phyloP scores from a whole-genome alignment of 176 grass and related monocot genomes.

The Oropetium thomaeum region DNA sequence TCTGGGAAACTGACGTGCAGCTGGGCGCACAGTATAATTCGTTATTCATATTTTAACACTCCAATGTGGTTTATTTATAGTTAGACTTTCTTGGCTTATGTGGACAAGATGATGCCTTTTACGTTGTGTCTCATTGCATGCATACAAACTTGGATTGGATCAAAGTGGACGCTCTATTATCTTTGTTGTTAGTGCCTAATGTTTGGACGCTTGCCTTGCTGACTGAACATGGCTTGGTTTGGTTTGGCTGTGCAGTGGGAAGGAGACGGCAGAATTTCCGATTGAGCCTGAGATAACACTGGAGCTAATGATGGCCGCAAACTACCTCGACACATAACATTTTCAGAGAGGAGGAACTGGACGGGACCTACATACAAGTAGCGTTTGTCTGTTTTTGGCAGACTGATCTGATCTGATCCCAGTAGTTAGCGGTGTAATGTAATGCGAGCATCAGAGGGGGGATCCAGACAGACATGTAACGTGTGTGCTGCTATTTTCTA shows the following conservation, averaged over 20 bases:
- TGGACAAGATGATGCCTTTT: not conserved
- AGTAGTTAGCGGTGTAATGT: not conserved
- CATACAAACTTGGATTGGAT: not conserved
- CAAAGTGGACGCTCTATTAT: not conserved
- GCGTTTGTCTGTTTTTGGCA: not conserved
- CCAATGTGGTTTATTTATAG: not conserved
- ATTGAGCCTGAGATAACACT: conserved; percentile 87
- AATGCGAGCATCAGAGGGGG: not conserved
- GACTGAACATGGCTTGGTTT: not conserved
- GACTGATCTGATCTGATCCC: not conserved
- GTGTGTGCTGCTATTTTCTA: not conserved
- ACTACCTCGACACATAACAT: conserved; percentile 76
- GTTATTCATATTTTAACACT: not conserved
- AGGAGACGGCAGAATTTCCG: conserved; percentile 67
- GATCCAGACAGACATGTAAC: not conserved
- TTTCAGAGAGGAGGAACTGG: not conserved
- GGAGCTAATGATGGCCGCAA: conserved; percentile 97
- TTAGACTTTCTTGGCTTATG: not conserved
- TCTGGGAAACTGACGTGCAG: not conserved
- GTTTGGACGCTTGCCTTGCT: not conserved
- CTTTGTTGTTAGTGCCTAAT: not conserved
- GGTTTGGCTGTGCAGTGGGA: conserved; percentile 55
- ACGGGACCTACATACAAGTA: not conserved
- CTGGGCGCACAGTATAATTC: not conserved
- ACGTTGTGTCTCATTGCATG: not conserved